These are phyloP conservation scores for Saccharomycopsis hybrid DNA, from an alignment of 1,139 yeast species.

Conservation along the genomic window DNA sequence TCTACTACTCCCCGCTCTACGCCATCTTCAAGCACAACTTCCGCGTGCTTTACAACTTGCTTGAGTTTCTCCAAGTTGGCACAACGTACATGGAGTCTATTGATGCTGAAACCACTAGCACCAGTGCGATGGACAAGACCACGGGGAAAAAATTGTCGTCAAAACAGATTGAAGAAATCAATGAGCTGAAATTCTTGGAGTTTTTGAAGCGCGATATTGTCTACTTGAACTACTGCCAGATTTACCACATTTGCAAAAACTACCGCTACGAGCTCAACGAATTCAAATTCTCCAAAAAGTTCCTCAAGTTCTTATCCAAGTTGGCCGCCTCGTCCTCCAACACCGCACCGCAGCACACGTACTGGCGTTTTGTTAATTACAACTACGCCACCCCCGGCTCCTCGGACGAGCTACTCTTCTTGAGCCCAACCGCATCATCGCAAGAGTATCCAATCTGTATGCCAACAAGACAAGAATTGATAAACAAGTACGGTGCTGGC, in stretches of 20 bases:
- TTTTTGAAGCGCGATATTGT: conserved; percentile 46
- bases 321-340: conserved; percentile 9
- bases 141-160: conserved; percentile 24
- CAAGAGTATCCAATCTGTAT: conserved; percentile 32
- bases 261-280: conserved; percentile 87
- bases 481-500: conserved; percentile 58
- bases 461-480: conserved; percentile 54
- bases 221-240: conserved; percentile 62
- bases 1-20: conserved; percentile 16
- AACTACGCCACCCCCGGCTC: conserved; percentile 29
- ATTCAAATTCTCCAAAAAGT: conserved; percentile 45
- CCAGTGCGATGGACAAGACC: conserved; percentile 44
- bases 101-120: conserved; percentile 24
- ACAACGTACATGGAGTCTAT: conserved; percentile 13
- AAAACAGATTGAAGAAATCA: conserved; percentile 40
- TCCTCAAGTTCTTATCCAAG: conserved; percentile 29
- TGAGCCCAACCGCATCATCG: conserved; percentile 21
- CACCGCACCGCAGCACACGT: background rate
- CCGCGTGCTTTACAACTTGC: conserved; percentile 14
- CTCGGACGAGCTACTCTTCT: conserved; percentile 18
- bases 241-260: conserved; percentile 63
- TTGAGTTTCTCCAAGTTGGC: conserved; percentile 20
- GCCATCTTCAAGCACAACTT: conserved; percentile 17
- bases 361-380: conserved; percentile 6
- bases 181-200: conserved; percentile 34